These are phyloP conservation scores for Acanthamoeba castellanii DNA, from an alignment of 208 protist genomes.

Conservation along the genomic window DNA sequence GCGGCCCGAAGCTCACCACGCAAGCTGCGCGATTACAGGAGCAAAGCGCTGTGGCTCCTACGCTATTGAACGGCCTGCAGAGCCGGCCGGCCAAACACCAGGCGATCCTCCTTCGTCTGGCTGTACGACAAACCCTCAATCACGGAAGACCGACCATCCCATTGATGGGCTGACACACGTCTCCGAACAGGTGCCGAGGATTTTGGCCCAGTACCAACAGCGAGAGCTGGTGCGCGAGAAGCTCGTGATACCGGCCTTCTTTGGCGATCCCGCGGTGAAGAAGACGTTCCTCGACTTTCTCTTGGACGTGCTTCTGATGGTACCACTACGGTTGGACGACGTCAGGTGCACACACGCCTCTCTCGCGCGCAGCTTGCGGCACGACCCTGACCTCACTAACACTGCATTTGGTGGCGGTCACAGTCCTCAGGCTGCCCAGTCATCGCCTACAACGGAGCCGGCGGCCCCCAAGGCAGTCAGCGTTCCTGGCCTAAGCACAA, in stretches of 20 bases:
- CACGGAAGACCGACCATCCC: background rate
- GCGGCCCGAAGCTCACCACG: no score
- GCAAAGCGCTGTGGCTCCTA: background rate
- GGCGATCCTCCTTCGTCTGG: slow-evolving; percentile 64
- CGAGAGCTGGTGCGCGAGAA: slow-evolving; percentile 8
- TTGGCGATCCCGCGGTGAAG: slow-evolving; percentile 31
- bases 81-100: slow-evolving; percentile 48
- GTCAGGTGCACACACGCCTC: background rate
- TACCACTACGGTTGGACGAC: slow-evolving; percentile 24
- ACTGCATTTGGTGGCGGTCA: background rate
- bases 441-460: background rate
- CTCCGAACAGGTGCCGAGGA: slow-evolving; percentile 8
- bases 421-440: background rate
- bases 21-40: background rate
- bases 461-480: background rate
- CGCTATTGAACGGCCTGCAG: slow-evolving; percentile 2
- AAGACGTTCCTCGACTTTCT: slow-evolving; percentile 41
- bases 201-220: slow-evolving; percentile 30
- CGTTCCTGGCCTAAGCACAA: slow-evolving; percentile 48
- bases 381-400: background rate
- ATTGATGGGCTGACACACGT: background rate
- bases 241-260: slow-evolving; percentile 26
- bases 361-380: background rate
- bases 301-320: slow-evolving; percentile 45
- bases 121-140: background rate